Percentiles rank a stretch among this genome's conserved stretches.
phyloP scores from a whole-genome alignment of 2,329 filamentous ascomycete species.

The Aspergillus viridinutans region DNA sequence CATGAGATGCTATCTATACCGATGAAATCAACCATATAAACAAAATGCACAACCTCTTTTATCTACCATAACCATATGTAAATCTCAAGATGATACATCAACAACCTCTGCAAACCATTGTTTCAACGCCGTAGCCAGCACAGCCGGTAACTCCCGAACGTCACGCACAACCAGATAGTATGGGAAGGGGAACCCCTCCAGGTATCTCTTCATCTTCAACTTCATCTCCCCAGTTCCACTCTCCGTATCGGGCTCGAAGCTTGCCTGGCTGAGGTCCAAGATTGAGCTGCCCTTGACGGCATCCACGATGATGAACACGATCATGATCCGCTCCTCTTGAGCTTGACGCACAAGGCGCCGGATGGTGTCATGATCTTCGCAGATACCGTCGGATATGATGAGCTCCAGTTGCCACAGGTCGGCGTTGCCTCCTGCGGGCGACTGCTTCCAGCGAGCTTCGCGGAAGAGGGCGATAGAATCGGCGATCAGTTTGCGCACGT shows the following conservation, averaged over 20 bases:
- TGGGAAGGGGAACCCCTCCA: conserved; percentile 93
- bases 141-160: conserved; percentile 82
- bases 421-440: conserved; percentile 46
- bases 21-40: conserved; percentile 4
- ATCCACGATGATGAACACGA: conserved; percentile 97
- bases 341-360: conserved; percentile 78
- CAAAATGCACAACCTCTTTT: conserved; percentile 6
- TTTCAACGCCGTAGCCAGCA: conserved; percentile 80
- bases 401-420: conserved; percentile 95
- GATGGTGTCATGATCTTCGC: conserved; percentile 82
- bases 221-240: conserved; percentile 56
- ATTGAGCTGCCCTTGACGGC: conserved; percentile 56
- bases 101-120: conserved; percentile 88
- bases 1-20: background rate
- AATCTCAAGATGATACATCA: conserved; percentile 35
- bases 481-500: conserved; percentile 73
- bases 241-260: conserved; percentile 65
- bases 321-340: conserved; percentile 91
- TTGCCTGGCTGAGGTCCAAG: conserved; percentile 80
- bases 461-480: conserved; percentile 78
- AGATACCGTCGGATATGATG: conserved; percentile 90
- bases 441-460: conserved; percentile 62
- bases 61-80: conserved; percentile 9
- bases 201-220: conserved; percentile 81
- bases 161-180: conserved; percentile 95